These are phyloP conservation scores for Durio zibethinus DNA, from an alignment of 345 rosid genomes.

Conservation along the genomic window DNA sequence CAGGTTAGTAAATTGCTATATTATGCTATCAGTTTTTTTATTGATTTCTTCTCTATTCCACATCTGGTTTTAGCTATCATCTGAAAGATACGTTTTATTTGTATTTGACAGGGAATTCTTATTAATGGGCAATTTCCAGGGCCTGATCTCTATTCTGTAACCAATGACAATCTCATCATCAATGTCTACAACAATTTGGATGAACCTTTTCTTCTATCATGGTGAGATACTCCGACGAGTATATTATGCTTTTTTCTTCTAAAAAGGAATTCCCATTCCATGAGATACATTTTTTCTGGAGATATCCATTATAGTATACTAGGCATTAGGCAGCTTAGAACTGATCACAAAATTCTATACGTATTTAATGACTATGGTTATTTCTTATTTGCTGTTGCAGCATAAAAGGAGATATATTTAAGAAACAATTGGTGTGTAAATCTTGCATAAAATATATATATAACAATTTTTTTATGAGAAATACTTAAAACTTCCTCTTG, in stretches of 20 bases:
- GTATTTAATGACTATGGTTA: no score
- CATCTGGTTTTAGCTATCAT: not conserved
- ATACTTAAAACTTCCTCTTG: constrained; percentile 9
- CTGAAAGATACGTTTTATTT: not conserved
- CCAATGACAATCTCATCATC: constrained; percentile 84
- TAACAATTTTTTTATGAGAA: no score
- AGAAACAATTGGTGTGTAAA: no score
- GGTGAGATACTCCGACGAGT: constrained; percentile 30
- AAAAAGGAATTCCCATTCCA: not conserved
- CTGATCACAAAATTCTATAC: no score
- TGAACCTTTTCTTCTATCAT: constrained; percentile 85
- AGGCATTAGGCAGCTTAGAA: no score
- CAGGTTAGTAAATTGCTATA: constrained; percentile 32
- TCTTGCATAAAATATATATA: no score
- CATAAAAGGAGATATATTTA: no score
- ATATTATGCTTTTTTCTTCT: not conserved
- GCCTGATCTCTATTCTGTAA: constrained; percentile 68
- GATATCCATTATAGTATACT: no score
- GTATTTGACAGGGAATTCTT: constrained; percentile 64
- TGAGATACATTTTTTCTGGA: no score
- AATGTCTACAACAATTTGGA: constrained; percentile 71
- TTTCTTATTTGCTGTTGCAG: no score
- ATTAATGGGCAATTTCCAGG: constrained; percentile 96
- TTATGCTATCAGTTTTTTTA: not conserved
- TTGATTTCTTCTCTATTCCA: not conserved